Base-by-base conservation (phyloP, 345 rosid species). In the Eutrema japonicum region DNA sequence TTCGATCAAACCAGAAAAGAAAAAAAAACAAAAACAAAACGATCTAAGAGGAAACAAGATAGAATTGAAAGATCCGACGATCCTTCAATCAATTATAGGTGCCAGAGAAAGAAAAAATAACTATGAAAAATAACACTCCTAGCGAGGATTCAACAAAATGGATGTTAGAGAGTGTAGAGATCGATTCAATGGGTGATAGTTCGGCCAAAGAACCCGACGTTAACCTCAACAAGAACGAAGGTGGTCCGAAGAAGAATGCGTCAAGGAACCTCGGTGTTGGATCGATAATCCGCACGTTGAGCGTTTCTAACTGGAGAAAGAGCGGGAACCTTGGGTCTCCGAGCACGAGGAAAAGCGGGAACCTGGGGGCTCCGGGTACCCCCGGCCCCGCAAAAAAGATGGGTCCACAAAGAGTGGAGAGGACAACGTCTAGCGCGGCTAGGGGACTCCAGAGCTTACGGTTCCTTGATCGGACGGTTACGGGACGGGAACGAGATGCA, bases 361-460 rank as follows among this genome's bases (percentile, higher is more conserved):
- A 72, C 72, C 46, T 78, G 6, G 77, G 78, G 33, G 48, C 70
- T 36, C 71, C 71, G 3, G 49, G 26, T 10, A 10, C 68, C 2
- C 10, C 68, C 2, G 36, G 48, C 9, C 72, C n/a, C 4, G 46
- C 72, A 0, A 73, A 74, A 32, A 79, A 75, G 38, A 30, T 11
- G 1, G 72, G 65, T 2, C 81, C 77, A 5, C 78, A 49, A 1
- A 85, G 68, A 71, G 75, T 85, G 10, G 78, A 83, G 51, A 82
- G 96, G 69, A 82, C 88, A 10, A 78, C 84, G 5, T 84, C 98
- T 2, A 67, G 86, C 1, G 96, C 96, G 0, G 86, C 90, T 1
- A 87, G 83, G 80, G 98, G 97, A 27, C 85, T 92, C 11, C 83
- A 87, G 68, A 90, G 92, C 74, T 79, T 95, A 40, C 81, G 94